Percentiles rank a stretch among this genome's conserved stretches.
These are phyloP conservation scores for Leishmania mexicana DNA, from an alignment of 208 protist genomes.

Conservation along the genomic window DNA sequence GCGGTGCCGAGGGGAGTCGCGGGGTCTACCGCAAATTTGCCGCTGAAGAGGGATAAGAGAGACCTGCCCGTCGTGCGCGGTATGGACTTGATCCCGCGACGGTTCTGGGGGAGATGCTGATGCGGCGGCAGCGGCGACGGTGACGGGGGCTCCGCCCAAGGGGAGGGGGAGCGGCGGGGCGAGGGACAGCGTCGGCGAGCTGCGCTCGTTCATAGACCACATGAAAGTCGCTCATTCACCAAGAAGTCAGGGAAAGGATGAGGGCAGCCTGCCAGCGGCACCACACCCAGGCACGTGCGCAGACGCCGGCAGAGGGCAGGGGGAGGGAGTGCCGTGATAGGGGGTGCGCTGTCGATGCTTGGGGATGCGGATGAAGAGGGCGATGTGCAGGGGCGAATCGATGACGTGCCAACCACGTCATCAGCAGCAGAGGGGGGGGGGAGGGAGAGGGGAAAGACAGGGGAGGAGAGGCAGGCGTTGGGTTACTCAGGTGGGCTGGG, in stretches of 20 bases:
- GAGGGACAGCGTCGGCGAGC: not conserved
- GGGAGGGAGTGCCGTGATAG: not conserved
- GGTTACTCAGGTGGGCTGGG: too few species aligned
- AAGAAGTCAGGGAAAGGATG: not conserved
- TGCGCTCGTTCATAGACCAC: not conserved
- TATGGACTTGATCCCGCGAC: not conserved
- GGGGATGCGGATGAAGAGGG: too few species aligned
- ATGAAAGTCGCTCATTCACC: not conserved
- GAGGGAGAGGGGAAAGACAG: constrained; percentile 9
- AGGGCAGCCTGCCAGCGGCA: not conserved
- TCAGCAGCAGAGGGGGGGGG: not conserved
- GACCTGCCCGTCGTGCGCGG: not conserved
- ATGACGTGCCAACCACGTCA: too few species aligned
- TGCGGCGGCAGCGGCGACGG: not conserved
- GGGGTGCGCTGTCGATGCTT: not conserved
- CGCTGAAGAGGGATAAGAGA: not conserved
- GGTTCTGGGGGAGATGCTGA: not conserved
- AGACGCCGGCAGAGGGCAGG: not conserved
- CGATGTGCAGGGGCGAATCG: not conserved
- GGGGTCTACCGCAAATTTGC: not conserved
- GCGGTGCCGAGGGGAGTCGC: not conserved
- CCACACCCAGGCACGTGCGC: not conserved
- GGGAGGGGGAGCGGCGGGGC: not conserved
- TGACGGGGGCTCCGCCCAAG: not conserved
- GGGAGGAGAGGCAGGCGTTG: not conserved